These are phyloP conservation scores for Abelmoschus esculentus DNA, from an alignment of 345 rosid genomes.

Conservation along the genomic window DNA sequence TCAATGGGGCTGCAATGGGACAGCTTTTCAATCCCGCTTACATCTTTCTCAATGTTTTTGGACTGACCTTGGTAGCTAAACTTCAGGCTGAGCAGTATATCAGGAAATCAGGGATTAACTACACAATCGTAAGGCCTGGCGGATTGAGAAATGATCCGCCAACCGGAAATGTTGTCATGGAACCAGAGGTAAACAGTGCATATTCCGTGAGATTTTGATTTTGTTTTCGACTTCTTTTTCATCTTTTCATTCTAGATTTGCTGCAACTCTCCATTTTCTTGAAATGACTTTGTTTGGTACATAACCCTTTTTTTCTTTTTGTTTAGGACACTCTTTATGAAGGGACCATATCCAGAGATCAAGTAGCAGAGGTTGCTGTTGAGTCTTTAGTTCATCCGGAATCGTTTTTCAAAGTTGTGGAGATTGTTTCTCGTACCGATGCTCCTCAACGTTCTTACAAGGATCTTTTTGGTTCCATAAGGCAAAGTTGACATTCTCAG, in stretches of 20 bases:
- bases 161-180: constrained; percentile 72
- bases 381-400: constrained; percentile 60
- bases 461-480: constrained; percentile 68
- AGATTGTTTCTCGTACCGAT: constrained; percentile 61
- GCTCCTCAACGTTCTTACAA: constrained; percentile 53
- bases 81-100: constrained; percentile 85
- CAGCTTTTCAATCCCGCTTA: constrained; percentile 87
- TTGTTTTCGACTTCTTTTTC: neutral
- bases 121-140: constrained; percentile 83
- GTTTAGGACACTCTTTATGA: constrained; percentile 65
- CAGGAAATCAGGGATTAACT: constrained; percentile 65
- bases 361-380: constrained; percentile 77
- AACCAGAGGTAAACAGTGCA: constrained; percentile 53
- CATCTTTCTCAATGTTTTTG: constrained; percentile 74
- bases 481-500: constrained; percentile 24
- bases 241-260: neutral
- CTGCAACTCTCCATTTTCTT: neutral
- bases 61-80: constrained; percentile 81
- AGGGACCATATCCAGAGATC: constrained; percentile 78
- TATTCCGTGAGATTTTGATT: neutral
- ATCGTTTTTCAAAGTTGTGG: constrained; percentile 69
- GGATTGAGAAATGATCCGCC: constrained; percentile 81
- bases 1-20: constrained; percentile 95
- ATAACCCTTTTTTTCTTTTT: neutral
- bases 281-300: neutral